Evolutionary conservation across 495 filamentous ascomycete species (phyloP).

Genomic region (Neurospora pannonica): DNA sequence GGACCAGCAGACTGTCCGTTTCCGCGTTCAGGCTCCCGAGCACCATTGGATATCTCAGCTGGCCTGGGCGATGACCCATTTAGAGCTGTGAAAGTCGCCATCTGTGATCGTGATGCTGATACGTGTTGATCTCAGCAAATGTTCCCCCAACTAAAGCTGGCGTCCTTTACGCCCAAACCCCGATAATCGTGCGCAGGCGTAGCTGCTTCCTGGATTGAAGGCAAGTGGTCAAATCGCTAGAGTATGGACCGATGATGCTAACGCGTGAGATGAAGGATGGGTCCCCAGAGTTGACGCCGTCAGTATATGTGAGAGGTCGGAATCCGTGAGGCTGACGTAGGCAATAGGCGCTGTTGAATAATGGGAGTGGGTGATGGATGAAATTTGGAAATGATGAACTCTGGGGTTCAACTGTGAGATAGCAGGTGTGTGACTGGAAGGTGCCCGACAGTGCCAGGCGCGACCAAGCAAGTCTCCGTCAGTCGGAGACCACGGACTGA

Average conservation of each 20-base stretch:
- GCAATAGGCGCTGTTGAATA: conserved; percentile 13
- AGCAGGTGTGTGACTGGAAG: not conserved
- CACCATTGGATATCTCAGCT: conserved; percentile 22
- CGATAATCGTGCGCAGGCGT: not conserved
- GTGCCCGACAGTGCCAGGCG: not conserved
- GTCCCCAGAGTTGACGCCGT: not conserved
- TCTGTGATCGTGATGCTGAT: conserved; percentile 21
- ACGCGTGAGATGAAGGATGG: conserved; percentile 1
- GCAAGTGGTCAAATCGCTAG: not conserved
- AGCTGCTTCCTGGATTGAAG: not conserved
- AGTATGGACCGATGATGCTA: not conserved
- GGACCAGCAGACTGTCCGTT: conserved; percentile 13
- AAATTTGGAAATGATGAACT: not conserved
- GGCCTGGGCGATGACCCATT: conserved; percentile 38
- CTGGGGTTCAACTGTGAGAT: not conserved
- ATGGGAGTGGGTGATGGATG: conserved; percentile 4
- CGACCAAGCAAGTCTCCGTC: not conserved
- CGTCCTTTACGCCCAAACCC: not conserved
- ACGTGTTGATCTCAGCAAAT: not conserved
- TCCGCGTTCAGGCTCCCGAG: conserved; percentile 16
- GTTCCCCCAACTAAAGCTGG: not conserved
- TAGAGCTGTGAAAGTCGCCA: conserved; percentile 39
- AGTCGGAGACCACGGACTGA: not conserved
- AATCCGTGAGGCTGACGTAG: conserved; percentile 1
- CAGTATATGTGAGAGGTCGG: not conserved